Evolutionary conservation across 108 stramenopile genomes (phyloP), one percentile per base, ranked within the genome.

Genomic region (Craspedostauros australis): DNA sequence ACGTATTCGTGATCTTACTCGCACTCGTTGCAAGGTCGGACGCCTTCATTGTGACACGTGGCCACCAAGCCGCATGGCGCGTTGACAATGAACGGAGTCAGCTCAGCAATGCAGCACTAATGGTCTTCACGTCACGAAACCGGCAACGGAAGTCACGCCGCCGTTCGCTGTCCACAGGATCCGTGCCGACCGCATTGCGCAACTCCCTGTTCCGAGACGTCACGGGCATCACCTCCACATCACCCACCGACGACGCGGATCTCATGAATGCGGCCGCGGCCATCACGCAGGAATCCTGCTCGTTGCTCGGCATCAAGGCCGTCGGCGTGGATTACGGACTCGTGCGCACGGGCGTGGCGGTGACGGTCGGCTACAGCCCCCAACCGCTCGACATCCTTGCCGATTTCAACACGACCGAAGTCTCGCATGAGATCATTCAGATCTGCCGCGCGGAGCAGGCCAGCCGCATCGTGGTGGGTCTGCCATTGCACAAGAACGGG

Each of bases 261-360:
- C 11, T 69, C n/a, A 29, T 69, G 12, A 39, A 45, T 14, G 62
- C 62, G 2, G 69, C 69, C 5, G 62, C 69, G 9, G 40, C 56
- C n/a, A 33, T 57, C 15, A 70, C 61, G 12, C 58, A 68, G 39
- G 24, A 52, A 15, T 40, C 48, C 30, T 63, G 53, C 59, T 51
- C 33, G 21, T 32, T 75, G 34, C 23, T 80, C 29, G 79, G 75
- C 4, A 39, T 72, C 24, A 75, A 70, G 45, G 78, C 79, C 0
- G 62, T 91, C 38, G 89, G 89, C 0, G 80, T 91, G 16, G 89
- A 91, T 53, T 91, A 84, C 43, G 89, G 89, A 6, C 58, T 83
- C 6, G 73, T 70, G 28, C 77, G 83, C 7, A 91, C 89, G 7
- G 89, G 89, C 19, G 34, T 91, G 29, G 89, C 85, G 26, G 59